Base-by-base conservation (phyloP, 345 rosid genomes). In the Luvunga scandens region DNA sequence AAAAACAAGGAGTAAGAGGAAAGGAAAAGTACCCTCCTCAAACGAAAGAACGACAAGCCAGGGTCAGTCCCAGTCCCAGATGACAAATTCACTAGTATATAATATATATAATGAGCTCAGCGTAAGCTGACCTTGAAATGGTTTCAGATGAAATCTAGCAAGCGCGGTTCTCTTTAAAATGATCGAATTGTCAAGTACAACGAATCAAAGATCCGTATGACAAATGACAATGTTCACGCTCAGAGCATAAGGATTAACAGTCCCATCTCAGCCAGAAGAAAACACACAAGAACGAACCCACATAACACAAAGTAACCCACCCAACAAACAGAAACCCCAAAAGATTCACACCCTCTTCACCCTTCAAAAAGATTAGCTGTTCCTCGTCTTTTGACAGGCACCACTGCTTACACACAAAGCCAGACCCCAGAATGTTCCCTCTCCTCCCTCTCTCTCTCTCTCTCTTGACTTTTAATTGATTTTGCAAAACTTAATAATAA, bases 301-400 rank as follows among this genome's bases (percentile, higher is more conserved):
- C 55, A 67, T n/a, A 76, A 55, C 72, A 76, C 66, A 66, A 66
- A 56, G 36, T 16, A 53, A 53, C 38, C 79, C 48, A 50, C 71
- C 62, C 50, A 68, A 22, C 81, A 75, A 45, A 45, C 8, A 53
- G 22, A 61, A 50, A 65, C 31, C 75, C 61, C 68, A 75, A 82
- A 78, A 67, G 72, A 62, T 42, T 21, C 73, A 80, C 82, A 60
- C 82, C 79, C 80, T 84, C 85, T 45, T 18, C 50, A 45, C 76
- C 76, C 65, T 86, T 87, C 70, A 84, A 81, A 82, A 86, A 83
- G 83, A 84, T 87, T 88, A 82, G 87, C 67, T 86, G 89, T 85
- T 86, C 66, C 82, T 85, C 69, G 80, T 79, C 86, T 85, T 86
- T 81, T 82, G 84, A 85, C 84, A 78, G 78, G 80, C 83, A 83